Conservation (phyloP, 257 asterid genomes). For the Solanum lycopersicoides region DNA sequence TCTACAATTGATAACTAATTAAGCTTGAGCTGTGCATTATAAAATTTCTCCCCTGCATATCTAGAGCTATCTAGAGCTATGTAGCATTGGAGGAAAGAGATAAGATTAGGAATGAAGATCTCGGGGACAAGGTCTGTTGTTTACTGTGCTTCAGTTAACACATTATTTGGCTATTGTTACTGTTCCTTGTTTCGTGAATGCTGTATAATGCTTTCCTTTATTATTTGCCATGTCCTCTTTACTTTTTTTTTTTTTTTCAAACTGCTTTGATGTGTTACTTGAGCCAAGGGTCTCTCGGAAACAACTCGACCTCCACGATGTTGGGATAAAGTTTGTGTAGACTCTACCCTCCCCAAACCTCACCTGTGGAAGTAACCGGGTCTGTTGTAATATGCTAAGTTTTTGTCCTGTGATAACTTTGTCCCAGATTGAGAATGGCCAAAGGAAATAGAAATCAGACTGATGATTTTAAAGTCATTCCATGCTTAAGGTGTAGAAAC, state of each 20-base stretch:
- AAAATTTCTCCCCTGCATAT: background rate
- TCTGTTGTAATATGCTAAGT: background rate
- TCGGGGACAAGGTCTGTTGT: background rate
- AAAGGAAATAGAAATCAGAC: background rate
- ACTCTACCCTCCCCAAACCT: too few species aligned
- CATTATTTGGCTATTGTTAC: background rate
- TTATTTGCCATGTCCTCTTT: background rate
- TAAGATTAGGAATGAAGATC: background rate
- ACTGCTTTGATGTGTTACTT: background rate
- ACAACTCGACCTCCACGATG: background rate
- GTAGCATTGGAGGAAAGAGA: background rate
- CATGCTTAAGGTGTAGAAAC: background rate
- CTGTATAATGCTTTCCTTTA: background rate
- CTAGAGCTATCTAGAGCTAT: background rate
- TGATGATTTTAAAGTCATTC: background rate
- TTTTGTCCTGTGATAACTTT: background rate
- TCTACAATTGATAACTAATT: background rate
- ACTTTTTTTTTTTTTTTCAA: background rate
- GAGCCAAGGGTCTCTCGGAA: background rate
- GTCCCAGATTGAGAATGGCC: background rate
- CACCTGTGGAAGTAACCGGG: background rate
- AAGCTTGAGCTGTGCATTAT: background rate
- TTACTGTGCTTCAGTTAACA: background rate
- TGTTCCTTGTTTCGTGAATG: background rate
- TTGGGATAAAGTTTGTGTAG: background rate